Base-by-base conservation (phyloP, 192 early-diverging fungal genomes). In the Entomortierella lignicola region DNA sequence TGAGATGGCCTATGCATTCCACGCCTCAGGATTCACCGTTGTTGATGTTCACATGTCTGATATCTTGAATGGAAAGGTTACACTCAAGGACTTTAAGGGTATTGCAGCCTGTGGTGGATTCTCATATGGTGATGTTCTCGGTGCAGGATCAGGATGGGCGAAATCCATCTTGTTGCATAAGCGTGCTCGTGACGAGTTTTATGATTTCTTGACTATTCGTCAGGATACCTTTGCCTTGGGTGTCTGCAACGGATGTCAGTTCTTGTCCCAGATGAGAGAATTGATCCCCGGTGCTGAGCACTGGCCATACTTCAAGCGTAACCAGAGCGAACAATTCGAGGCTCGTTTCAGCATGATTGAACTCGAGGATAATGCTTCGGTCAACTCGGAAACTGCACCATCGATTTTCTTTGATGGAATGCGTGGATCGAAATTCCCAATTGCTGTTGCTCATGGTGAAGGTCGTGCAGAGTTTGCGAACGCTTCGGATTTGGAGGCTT, bases 11-110 rank as follows among this genome's bases (percentile, higher is more conserved):
- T 96, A 88, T 66, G 93, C 97, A 7, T 98, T 99, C 88, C 85
- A 96, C 82, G 81, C 87, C 47, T 94, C 97, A n/a, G 97, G 97
- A 2, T 99, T 99, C 82, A 87, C 86, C 2, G 90, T 93, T 13
- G 92, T 97, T 5, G 98, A 99, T 84, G 95, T 99, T 17, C 98
- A 99, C 84, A 99, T 99, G 97, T 95, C 96, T 4, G 97, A 99
- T 75, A 84, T 99, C 27, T 73, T 99, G 26, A 68, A 80, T 15
- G 87, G 89, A 25, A 81, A 87, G 63, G 86, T 88, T 2, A 68
- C 86, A 0, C 83, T 99, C 26, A 80, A 66, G 55, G 82, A 83
- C 44, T 99, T 99, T 81, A 84, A 85, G 54, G 98, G 98, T 7
- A 84, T 99, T 47, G 98, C 92, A 27, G 92, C 93, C 13, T 97